These are phyloP conservation scores for Penicillium polonicum DNA, from an alignment of 2,329 filamentous ascomycete species.

Conservation along the genomic window DNA sequence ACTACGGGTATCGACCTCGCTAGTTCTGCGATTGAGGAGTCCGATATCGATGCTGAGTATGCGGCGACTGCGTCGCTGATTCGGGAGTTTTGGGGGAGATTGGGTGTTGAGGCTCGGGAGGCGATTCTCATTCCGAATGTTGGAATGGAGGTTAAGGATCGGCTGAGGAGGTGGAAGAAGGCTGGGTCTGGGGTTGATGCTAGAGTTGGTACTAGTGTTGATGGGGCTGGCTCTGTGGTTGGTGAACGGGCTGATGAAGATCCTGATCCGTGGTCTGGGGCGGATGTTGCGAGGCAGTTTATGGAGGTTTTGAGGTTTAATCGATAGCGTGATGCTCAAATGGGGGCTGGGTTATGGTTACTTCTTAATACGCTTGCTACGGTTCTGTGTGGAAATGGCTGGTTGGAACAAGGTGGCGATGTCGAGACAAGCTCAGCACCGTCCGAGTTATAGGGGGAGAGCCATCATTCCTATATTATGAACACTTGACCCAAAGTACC, in stretches of 20 bases:
- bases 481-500: slow-evolving; percentile 14
- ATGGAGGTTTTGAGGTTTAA: slow-evolving; percentile 48
- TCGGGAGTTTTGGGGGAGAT: slow-evolving; percentile 42
- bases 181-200: slow-evolving; percentile 11
- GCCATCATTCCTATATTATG: slow-evolving; percentile 12
- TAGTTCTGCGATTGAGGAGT: slow-evolving; percentile 34
- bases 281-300: slow-evolving; percentile 46
- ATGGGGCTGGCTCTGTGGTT: slow-evolving; percentile 7
- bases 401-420: neutral
- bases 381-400: neutral
- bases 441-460: slow-evolving; percentile 3
- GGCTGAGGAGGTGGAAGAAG: slow-evolving; percentile 24
- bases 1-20: slow-evolving; percentile 27
- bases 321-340: slow-evolving; percentile 24
- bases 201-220: neutral
- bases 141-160: slow-evolving; percentile 39
- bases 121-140: slow-evolving; percentile 44
- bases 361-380: neutral
- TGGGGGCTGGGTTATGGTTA: neutral
- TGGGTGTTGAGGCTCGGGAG: slow-evolving; percentile 40
- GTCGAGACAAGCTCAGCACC: slow-evolving; percentile 4
- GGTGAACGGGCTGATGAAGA: slow-evolving; percentile 29
- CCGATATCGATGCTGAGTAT: slow-evolving; percentile 42
- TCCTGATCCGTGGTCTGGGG: slow-evolving; percentile 36
- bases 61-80: slow-evolving; percentile 37